Base-by-base conservation (phyloP, 1,284 basidiomycete species). In the Pholiota adiposa region DNA sequence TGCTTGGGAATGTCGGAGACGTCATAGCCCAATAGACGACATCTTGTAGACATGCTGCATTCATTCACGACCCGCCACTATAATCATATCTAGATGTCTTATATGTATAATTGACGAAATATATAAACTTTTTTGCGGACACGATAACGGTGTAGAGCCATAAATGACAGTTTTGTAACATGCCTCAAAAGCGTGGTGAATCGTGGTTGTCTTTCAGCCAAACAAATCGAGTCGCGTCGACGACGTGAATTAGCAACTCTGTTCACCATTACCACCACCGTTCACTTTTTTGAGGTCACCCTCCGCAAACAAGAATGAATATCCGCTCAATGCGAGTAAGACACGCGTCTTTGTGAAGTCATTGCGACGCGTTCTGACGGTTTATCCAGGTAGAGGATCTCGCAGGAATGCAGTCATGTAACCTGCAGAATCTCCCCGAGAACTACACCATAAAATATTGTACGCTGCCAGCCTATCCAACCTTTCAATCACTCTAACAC, bases 371-470 rank as follows among this genome's bases (percentile, higher is more conserved):
- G 27, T 51, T 51, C 38, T 46, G 3, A 46, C 51, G 18, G 16
- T 31, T 19, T 14, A 12, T 21, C 4, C 48, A 79, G 79, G 75
- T 80, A n/a, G 79, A 79, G 46, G 81, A 82, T 61, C 73, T 81
- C 54, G 80, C 87, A 68, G 94, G 92, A 29, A 97, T 97, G 96
- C 95, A 86, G 67, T 90, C 94, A 64, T 94, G 93, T 75, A 97
- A 97, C 77, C 79, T 97, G 65, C 91, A 95, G 73, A 97, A 97
- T 71, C 79, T 97, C 16, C 96, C 95, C 1, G 95, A 97, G 77
- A 96, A 96, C 74, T 96, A 96, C 73, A 90, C 90, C 1, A 90
- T 97, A 87, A 94, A 90, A 76, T 97, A 96, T 73, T 97, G 94
- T 94, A 44, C 9, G 33, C 14, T 19, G 9, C 29, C 44, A 48